Base-by-base conservation (phyloP, 78 protist genomes). In the Dictyostelium firmibasis region DNA sequence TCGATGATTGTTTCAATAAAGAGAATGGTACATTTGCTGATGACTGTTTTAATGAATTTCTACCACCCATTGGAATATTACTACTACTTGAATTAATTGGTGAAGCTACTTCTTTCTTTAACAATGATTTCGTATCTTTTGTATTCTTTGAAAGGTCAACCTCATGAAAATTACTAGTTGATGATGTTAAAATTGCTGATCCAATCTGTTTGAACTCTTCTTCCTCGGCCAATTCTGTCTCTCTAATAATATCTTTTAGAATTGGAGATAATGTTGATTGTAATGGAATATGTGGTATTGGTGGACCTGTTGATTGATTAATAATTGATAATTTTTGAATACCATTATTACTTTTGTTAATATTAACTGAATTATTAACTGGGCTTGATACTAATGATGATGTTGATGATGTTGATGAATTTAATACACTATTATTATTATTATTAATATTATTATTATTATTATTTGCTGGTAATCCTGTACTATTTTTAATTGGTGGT, bases 321-420 rank as follows among this genome's bases (percentile, higher is more conserved):
- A 57, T 57, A 57, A 57, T 57, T 20, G 67, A 57, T 20, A 27
- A 57, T 27, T 67, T 70, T 16, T 72, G 33, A 10, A 72, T 31
- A 31, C 38, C 38, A 72, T 16, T 33, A 72, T 33, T 72, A 31
- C 79, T 77, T 6, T 77, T 83, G 41, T 83, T 62, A 2, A 57
- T 57, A 20, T 20, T 57, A 16, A 57, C 67, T 57, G 67, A 57
- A 57, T 57, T 57, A 57, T 57, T 57, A 57, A n/a, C 4, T 35
- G 31, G 44, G 2, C 18, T 62, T 38, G 75, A 13, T 23, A 13
- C 70, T 3, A 41, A 67, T 64, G 78, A 64, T 83, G 88, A 83
- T 83, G 88, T 36, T 35, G 88, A 83, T 83, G 78, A 35, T 62
- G 86, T 36, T 27, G 47, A 83, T 57, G 86, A 31, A 50, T 20